Base-by-base conservation (phyloP, 1,139 yeast species). In the Yamadazyma aaseri region DNA sequence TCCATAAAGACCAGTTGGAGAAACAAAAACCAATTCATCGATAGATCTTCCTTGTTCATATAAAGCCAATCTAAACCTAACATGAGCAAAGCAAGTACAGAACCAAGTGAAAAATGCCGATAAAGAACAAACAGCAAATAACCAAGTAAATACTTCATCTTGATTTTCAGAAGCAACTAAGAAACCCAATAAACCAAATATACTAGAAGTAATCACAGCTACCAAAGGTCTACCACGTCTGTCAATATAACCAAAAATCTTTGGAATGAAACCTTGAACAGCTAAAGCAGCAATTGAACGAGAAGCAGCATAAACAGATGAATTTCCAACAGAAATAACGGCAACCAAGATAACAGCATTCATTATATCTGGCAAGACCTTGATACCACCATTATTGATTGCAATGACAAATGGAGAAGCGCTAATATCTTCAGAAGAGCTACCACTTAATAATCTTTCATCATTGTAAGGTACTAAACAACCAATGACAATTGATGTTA, bases 61-160 rank as follows among this genome's bases (percentile, higher is more conserved):
- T 36, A 65, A 53, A 3, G 73, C 73, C 47, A 51, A 50, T 48
- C 73, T 60, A 53, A 64, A 65, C 43, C 72, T 52, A 12, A 65
- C 48, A 41, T 67, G 72, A 21, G 65, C 53, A 32, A 62, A 52
- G 34, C 70, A 66, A 38, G 66, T 61, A 16, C 64, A 53, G 26
- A 55, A 55, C 74, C 86, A 67, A 36, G 75, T 66, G 60, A 74
- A 80, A 60, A 81, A 56, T 40, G 81, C 58, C 36, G 77, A 66
- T 54, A 81, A 73, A 6, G 85, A 81, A 36, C 86, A 82, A 22
- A 83, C 55, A 17, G 85, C 75, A 48, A 80, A 75, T 40, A 81
- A 65, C 87, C 87, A 81, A 10, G 73, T 64, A 65, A 81, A 81
- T 3, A 81, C 72, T 2, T 60, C 55, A 9, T 51, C 58, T 46